Base-by-base conservation (phyloP, 83 land plant genomes). In the Picea engelmannii region DNA sequence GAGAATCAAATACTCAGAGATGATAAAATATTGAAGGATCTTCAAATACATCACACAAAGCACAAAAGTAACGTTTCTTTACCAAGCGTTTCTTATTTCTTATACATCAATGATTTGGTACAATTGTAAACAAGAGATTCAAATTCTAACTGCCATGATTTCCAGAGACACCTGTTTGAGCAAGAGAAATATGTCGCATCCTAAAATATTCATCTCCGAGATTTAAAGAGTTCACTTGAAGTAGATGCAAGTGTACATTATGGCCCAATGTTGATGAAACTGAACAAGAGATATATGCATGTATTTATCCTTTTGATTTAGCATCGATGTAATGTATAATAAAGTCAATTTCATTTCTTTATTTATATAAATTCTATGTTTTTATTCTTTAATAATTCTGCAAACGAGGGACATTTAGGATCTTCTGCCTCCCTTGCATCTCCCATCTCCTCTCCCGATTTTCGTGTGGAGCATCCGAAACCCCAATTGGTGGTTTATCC, bases 231-330 rank as follows among this genome's bases (percentile, higher is more conserved):
- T 66, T 82, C 91, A 65, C 81, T 66, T 79, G 84, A 82, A 69
- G 81, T 90, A 31, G 98, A 91, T 68, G 71, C 91, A 63, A 84
- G 25, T 68, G 40, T 83, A 38, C 85, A 83, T 64, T 59, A 85
- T 58, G 82, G 81, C 18, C 84, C 94, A 85, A 89, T 83, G 89
- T 86, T 66, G 92, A 97, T 83, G 99, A 97, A 81, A 87, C 95
- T 81, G 86, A 88, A 61, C 80, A 90, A 82, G 99, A 97, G 62
- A 88, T 92, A 44, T 49, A 82, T 69, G 98, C 92, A 62, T 44
- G 94, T 83, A 58, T 7, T 75, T 42, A 15, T 79, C 9, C 55
- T 31, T 81, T 64, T 11, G 6, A 24, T 42, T 20, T 40, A 71
- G 6, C 42, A 9, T 42, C 40, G 35, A 7, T 5, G 40, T 71